phyloP scores from a whole-genome alignment of 805 yeast species.

The Priceomyces castillae region DNA sequence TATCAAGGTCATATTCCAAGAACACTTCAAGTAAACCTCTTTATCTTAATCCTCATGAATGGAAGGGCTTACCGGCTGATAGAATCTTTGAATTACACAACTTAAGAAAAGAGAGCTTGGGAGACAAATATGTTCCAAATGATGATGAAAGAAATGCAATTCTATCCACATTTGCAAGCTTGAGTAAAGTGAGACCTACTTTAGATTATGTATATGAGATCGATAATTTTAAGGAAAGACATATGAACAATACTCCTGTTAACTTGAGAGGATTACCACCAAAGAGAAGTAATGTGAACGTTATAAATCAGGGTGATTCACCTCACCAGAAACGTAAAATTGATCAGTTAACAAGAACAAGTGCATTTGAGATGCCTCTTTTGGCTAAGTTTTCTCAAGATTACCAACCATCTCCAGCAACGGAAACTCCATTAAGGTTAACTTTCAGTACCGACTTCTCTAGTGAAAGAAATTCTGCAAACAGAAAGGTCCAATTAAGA shows the following conservation, averaged over 20 bases:
- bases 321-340: conserved; percentile 60
- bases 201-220: conserved; percentile 41
- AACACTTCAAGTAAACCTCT: conserved; percentile 22
- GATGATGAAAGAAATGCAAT: conserved; percentile 64
- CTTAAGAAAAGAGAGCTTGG: conserved; percentile 49
- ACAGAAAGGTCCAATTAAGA: conserved; percentile 62
- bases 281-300: conserved; percentile 33
- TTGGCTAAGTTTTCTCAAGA: conserved; percentile 71
- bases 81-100: conserved; percentile 59
- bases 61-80: conserved; percentile 68
- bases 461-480: conserved; percentile 69
- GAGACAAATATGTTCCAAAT: conserved; percentile 41
- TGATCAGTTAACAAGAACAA: conserved; percentile 73
- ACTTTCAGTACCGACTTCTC: conserved; percentile 65
- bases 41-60: conserved; percentile 61
- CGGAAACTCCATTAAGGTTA: conserved; percentile 56
- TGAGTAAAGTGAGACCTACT: conserved; percentile 29
- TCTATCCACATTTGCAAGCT: conserved; percentile 35
- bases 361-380: conserved; percentile 90
- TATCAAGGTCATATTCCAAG: conserved; percentile 9
- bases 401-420: conserved; percentile 49
- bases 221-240: conserved; percentile 41
- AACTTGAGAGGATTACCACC: conserved; percentile 37
- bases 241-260: conserved; percentile 41
- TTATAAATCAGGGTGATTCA: conserved; percentile 33